Base-by-base conservation (phyloP, 345 rosid genomes). In the Salix brachista region DNA sequence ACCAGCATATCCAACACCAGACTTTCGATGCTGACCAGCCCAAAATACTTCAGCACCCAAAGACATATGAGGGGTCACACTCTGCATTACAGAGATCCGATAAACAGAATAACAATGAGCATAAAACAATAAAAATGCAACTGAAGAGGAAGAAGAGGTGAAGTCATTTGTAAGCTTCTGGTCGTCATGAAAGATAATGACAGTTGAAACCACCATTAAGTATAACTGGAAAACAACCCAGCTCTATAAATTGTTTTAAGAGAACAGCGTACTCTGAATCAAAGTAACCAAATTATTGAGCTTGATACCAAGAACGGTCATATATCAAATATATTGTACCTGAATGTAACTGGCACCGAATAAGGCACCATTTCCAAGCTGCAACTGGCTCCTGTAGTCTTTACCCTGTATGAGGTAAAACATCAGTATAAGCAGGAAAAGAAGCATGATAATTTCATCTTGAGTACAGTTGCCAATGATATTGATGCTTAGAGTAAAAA, bases 21-120 rank as follows among this genome's bases (percentile, higher is more conserved):
- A 96, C 86, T 92, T 96, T 41, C 94, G 87, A 82, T 91, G 99
- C 78, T 88, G 96, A 86, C 99, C 99, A 68, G 96, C 92, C 98
- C 97, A 96, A 80, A 96, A 93, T 74, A 88, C 88, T 87, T 96
- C 99, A 78, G 96, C 97, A 66, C 97, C 99, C 88, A 96, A 76
- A 66, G 98, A 89, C 69, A 96, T 67, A 79, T 83, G 84, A 21
- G 82, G 89, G 41, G 94, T 90, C 81, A 93, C 91, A 82, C 89
- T 90, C 99, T 96, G 88, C 85, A 84, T 75, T 73, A 81, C 73
- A 4, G 58, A 14, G 48, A 42, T 10, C 44, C 44, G 3, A 75
- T 36, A 64, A 28, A 39, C 28, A 69, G 65, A 32, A 34, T 23
- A 54, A 67, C 21, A n/a, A 39, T 73, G 11, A 67, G 46, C 13